Conservation (phyloP, 1,284 basidiomycete genomes). For the Amylostereum areolatum region DNA sequence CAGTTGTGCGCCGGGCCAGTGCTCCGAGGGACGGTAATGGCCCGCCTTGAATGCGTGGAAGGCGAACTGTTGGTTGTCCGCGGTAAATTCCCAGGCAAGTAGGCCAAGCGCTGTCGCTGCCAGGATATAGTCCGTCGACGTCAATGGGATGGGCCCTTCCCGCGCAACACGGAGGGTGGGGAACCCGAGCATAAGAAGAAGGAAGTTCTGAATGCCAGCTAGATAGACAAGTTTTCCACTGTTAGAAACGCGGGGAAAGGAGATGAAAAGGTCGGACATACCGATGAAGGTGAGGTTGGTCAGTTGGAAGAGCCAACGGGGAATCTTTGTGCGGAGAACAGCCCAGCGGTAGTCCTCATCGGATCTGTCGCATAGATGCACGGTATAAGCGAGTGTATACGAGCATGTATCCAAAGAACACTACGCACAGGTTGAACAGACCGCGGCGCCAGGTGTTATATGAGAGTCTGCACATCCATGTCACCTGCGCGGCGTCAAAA, state of each 20-base stretch:
- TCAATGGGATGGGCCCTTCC: constrained; percentile 51
- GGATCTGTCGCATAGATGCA: constrained; percentile 24
- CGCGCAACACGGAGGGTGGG: constrained; percentile 50
- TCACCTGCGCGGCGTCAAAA: constrained; percentile 5
- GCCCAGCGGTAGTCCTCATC: constrained; percentile 95
- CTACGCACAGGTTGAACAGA: constrained; percentile 64
- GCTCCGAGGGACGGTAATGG: constrained; percentile 22
- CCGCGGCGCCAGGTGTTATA: constrained; percentile 86
- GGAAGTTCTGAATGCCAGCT: constrained; percentile 73
- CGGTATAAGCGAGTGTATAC: too few relatives aligned
- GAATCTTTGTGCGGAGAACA: constrained; percentile 64
- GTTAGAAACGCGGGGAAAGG: not conserved
- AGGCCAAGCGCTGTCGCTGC: constrained; percentile 52
- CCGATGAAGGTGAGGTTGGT: constrained; percentile 81
- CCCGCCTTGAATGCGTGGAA: constrained; percentile 79
- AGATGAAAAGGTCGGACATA: constrained; percentile 18
- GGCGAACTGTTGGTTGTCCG: constrained; percentile 89
- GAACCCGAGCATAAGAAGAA: constrained; percentile 70
- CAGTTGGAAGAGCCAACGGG: constrained; percentile 69
- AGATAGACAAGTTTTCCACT: not conserved
- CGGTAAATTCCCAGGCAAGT: constrained; percentile 67
- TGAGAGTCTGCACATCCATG: constrained; percentile 47
- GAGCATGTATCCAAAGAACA: too few relatives aligned
- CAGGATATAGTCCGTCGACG: constrained; percentile 62
- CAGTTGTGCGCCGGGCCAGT: constrained; percentile 63